Evolutionary conservation across 2,329 filamentous ascomycete genomes (phyloP), one percentile per base, ranked within the genome.

Genomic region (Sordariomycetes sp.): DNA sequence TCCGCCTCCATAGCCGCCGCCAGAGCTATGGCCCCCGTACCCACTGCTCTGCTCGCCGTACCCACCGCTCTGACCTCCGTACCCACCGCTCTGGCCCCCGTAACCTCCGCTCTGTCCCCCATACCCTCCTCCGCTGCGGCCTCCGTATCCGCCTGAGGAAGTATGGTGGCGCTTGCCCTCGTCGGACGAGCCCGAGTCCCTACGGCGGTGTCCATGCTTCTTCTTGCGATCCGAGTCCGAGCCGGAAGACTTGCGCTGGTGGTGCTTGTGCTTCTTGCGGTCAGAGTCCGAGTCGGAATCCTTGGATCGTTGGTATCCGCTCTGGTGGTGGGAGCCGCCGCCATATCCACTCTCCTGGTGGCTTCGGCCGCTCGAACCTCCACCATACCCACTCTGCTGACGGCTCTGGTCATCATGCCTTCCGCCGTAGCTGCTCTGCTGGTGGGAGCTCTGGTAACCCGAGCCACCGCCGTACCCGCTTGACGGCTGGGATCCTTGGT

Each of bases 151-250:
- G 55, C 48, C 53, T 40, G 48, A 51, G 10, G 10, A 3, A 16
- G 10, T 51, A 22, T 43, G 37, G 37, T 43, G 22, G 57, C 46
- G 37, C 37, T 10, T 43, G 37, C 37, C 4, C 20, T 61, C 54
- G 25, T 59, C 35, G 14, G 28, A 32, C 28, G 50, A 51, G 55
- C 51, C 55, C 37, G 28, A 20, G 16, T 65, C 60, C 32, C 65
- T 59, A 14, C 65, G 64, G 20, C 18, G 37, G 14, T 43, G 22
- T 59, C 46, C 37, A n/a, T 43, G 18, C 28, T 32, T 32, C 37
- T 66, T 58, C 20, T 62, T 65, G 35, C 66, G 64, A 12, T 64
- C 61, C 11, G 62, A 59, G 12, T 66, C 25, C 52, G 52, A 54
- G 11, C 24, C 52, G 24, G 37, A 43, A 43, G 8, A 7, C 52